Base-by-base conservation (phyloP, 2,329 filamentous ascomycete genomes). In the Capronia americana region DNA sequence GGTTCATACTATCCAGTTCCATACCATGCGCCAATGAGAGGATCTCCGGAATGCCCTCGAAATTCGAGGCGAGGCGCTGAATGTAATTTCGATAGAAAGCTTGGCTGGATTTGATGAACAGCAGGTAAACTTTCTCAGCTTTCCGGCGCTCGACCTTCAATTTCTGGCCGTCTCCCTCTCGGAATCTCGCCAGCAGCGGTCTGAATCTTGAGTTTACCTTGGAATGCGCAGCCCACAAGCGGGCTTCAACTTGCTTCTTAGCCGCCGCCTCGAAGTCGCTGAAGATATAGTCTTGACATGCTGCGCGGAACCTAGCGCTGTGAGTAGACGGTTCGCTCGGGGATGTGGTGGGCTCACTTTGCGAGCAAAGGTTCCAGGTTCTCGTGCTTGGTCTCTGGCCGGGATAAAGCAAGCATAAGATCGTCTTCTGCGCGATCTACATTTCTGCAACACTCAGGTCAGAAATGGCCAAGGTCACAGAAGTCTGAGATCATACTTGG, bases 31-130 rank as follows among this genome's bases (percentile, higher is more conserved):
- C 86, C 62, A 89, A 82, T 64, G 83, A 83, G 72, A 86, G 81
- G 72, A 90, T 77, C 73, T 88, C 86, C 5, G 82, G 77, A 48
- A 89, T 82, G 46, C 83, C 84, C 41, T 83, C 81, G 70, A 84
- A 88, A 66, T 84, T 82, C 20, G 82, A 82, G 61, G 90, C 88
- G 26, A 97, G 83, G 64, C 89, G 87, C 77, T 94, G 88, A 62
- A 97, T 90, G 74, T 92, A 95, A 71, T 88, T 89, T 74, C 91
- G 88, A 82, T 98, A 98, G 78, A 96, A 97, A 73, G 88, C 88
- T 78, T 95, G 92, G 71, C 92, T 91, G 55, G 89, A 90, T 79
- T 94, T 96, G 72, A 98, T 87, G 77, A 96, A 98, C 71, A 88
- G 87, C 64, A 90, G 83, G 77, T 96, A 98, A 70, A 89, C 85